Evolutionary conservation across 2,329 filamentous ascomycete genomes (phyloP).

Genomic region (Neonectria punicea): DNA sequence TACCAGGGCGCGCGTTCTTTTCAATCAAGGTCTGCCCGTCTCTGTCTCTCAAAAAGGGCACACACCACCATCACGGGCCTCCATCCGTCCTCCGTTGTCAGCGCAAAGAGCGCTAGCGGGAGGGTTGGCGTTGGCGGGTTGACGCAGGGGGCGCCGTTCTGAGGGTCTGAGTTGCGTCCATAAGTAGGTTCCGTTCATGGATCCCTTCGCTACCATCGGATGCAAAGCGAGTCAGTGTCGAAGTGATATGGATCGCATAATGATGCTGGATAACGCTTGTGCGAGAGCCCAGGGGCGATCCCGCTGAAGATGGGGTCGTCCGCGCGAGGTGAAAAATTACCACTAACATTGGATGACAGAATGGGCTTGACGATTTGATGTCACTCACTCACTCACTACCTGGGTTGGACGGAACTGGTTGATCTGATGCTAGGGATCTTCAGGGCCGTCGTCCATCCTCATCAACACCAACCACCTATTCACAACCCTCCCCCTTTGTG

Average conservation of each 20-base stretch:
- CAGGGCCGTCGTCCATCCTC: not conserved
- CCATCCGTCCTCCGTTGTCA: not conserved
- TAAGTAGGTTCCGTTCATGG: not conserved
- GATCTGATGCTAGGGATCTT: not conserved
- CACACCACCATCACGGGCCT: not conserved
- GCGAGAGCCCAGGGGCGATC: not conserved
- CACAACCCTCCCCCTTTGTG: not conserved
- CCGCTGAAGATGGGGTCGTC: not conserved
- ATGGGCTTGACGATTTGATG: not conserved
- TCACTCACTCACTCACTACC: not conserved
- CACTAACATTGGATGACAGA: not conserved
- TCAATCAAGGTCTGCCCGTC: not conserved
- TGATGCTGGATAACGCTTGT: not conserved
- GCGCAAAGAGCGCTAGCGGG: constrained; percentile 13
- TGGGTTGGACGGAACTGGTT: not conserved
- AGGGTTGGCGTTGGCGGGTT: constrained; percentile 39
- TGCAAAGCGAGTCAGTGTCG: not conserved
- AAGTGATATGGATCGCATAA: not conserved
- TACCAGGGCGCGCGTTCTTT: not conserved
- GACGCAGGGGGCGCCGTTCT: constrained; percentile 38
- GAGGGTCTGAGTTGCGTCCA: not conserved
- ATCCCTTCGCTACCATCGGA: not conserved
- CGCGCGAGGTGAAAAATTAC: not conserved
- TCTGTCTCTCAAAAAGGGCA: not conserved
- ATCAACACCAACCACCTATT: not conserved